Percentiles rank a stretch among this genome's conserved stretches.
phyloP scores from a whole-genome alignment of 495 filamentous ascomycete genomes.

The Penicillium crystallinum region DNA sequence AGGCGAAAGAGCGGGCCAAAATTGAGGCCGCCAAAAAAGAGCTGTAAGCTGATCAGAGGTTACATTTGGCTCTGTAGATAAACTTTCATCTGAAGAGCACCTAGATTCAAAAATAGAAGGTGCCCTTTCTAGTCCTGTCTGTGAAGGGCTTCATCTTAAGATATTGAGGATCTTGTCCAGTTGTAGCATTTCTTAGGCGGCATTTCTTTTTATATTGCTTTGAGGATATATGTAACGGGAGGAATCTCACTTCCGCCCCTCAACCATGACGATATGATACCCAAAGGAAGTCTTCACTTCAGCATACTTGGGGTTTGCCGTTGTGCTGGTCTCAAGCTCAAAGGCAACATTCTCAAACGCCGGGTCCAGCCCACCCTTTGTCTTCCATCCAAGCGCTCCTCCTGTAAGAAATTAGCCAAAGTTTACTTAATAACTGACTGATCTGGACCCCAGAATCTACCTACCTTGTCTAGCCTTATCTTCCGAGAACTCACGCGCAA shows the following conservation, averaged over 20 bases:
- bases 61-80: constrained; percentile 9
- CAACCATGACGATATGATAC: constrained; percentile 95
- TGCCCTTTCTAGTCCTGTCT: background rate
- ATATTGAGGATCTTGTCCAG: background rate
- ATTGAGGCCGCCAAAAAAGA: constrained; percentile 42
- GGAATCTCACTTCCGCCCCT: constrained; percentile 54
- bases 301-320: constrained; percentile 65
- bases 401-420: constrained; percentile 39
- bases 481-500: constrained; percentile 79
- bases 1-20: constrained; percentile 70
- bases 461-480: constrained; percentile 81
- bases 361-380: constrained; percentile 63
- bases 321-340: constrained; percentile 69
- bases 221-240: background rate
- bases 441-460: constrained; percentile 8
- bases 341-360: constrained; percentile 81
- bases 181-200: background rate
- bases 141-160: background rate
- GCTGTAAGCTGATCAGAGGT: constrained; percentile 13
- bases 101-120: constrained; percentile 2
- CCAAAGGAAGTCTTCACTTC: constrained; percentile 81
- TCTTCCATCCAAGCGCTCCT: constrained; percentile 80
- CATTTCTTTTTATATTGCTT: background rate
- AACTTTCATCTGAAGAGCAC: background rate
- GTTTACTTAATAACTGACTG: background rate